Evolutionary conservation across 805 yeast genomes (phyloP).

Genomic region (Suhomyces emberorum): DNA sequence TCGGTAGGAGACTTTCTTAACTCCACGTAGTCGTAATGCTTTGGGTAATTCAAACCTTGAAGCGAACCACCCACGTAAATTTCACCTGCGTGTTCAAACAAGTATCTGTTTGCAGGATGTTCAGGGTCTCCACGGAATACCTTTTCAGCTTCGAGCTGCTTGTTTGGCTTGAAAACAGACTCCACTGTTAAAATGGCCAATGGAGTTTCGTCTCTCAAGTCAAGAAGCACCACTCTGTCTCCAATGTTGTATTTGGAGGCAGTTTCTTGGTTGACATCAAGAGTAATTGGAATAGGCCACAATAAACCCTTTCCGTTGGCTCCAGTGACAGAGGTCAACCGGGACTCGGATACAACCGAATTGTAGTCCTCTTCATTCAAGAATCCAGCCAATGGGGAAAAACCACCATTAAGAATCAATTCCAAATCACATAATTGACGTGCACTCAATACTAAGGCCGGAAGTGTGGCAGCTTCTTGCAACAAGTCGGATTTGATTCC

Average conservation of each 20-base stretch:
- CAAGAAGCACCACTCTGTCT: conserved; percentile 68
- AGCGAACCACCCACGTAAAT: conserved; percentile 84
- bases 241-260: conserved; percentile 48
- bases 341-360: conserved; percentile 63
- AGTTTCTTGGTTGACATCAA: conserved; percentile 62
- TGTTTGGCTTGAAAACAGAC: conserved; percentile 80
- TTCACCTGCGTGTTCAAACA: conserved; percentile 72
- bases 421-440: conserved; percentile 94
- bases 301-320: conserved; percentile 55
- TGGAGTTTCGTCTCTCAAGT: conserved; percentile 74
- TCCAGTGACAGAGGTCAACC: conserved; percentile 51
- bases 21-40: conserved; percentile 86
- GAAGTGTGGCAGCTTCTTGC: conserved; percentile 52
- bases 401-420: conserved; percentile 88
- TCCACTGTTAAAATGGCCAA: conserved; percentile 78
- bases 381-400: conserved; percentile 77
- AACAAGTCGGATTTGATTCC: conserved; percentile 53
- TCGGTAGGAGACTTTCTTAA: conserved; percentile 88
- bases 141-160: conserved; percentile 71
- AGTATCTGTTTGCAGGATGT: conserved; percentile 85
- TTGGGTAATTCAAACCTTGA: conserved; percentile 80
- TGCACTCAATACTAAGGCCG: conserved; percentile 59
- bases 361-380: conserved; percentile 64
- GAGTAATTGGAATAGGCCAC: conserved; percentile 91
- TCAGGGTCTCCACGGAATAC: conserved; percentile 97